Evolutionary conservation across 108 stramenopile genomes (phyloP), one percentile per base, ranked within the genome.

Genomic region (Nannochloropsis gaditana): DNA sequence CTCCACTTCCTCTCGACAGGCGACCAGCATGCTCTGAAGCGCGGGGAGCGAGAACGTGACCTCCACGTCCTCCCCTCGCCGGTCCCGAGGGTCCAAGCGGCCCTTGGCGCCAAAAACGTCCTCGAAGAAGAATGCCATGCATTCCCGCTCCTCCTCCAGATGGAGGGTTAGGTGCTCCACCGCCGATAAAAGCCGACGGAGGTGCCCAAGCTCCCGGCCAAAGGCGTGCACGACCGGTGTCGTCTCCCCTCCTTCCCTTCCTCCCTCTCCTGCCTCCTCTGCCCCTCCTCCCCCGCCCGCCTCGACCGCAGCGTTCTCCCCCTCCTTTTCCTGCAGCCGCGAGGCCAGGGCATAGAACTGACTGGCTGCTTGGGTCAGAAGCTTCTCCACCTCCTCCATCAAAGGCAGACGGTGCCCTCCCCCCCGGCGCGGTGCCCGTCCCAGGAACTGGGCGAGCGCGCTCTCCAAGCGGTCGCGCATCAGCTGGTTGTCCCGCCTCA

Each of bases 291-390:
- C 15, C 47, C 15, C 47, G 19, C n/a, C n/a, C 59, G 4, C 59
- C 59, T 73, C 8, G 19, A n/a, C 6, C 3, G 15, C 59, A 15
- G 15, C 59, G 19, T 73, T n/a, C 59, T 73, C 59, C 59, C n/a
- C 59, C 59, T 73, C 59, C 59, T 73, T 73, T 73, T 73, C 59
- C n/a, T 73, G 59, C 59, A 73, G n/a, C 59, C 59, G 59, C 2
- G 59, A n/a, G 15, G 59, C 59, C 59, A 73, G n/a, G n/a, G 59
- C 59, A 73, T 73, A 73, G 59, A 73, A 73, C 15, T n/a, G 59
- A 73, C 59, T 73, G 8, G 59, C 59, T 73, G 59, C 59, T n/a
- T 73, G 59, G 19, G 59, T 73, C 59, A 73, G n/a, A n/a, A 73
- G 59, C 59, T 6, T 73, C n/a, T 73, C 59, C 4, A n/a, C 59